These are phyloP conservation scores for Lecanicillium sp. DNA, from an alignment of 2,329 filamentous ascomycete species.

Conservation along the genomic window DNA sequence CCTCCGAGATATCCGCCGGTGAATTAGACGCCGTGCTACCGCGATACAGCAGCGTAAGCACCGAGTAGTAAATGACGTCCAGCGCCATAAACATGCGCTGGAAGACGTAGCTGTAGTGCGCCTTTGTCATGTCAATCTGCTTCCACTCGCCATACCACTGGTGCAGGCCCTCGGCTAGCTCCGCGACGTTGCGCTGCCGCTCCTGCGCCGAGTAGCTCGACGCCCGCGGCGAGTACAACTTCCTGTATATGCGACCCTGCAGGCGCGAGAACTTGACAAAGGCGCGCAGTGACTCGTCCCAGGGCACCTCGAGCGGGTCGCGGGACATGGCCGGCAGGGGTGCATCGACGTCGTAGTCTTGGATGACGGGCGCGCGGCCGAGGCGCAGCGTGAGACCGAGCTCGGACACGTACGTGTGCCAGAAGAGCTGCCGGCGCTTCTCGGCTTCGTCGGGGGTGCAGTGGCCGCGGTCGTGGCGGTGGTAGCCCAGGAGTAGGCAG, in stretches of 20 bases:
- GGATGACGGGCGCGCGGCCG: constrained; percentile 12
- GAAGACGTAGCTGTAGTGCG: constrained; percentile 11
- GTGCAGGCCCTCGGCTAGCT: constrained; percentile 7
- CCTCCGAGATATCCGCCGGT: constrained; percentile 8
- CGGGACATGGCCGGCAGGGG: constrained; percentile 6
- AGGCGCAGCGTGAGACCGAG: constrained; percentile 11
- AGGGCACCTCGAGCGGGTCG: constrained; percentile 7
- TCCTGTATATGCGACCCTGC: constrained; percentile 11
- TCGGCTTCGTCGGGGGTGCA: constrained; percentile 7
- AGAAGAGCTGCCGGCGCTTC: constrained; percentile 11
- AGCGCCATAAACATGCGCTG: constrained; percentile 10
- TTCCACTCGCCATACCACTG: constrained; percentile 12
- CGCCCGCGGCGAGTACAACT: constrained; percentile 10
- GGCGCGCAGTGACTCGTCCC: constrained; percentile 7
- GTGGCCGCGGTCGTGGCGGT: constrained; percentile 9
- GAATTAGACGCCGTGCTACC: constrained; percentile 11
- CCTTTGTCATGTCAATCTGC: constrained; percentile 9
- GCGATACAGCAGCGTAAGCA: constrained; percentile 12
- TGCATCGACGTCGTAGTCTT: constrained; percentile 12
- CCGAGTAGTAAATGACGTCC: constrained; percentile 14
- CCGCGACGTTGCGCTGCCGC: constrained; percentile 1
- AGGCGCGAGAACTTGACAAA: constrained; percentile 11
- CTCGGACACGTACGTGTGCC: constrained; percentile 14
- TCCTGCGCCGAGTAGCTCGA: not conserved
- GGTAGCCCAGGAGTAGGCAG: constrained; percentile 13